Conservation (phyloP, 495 filamentous ascomycete genomes). For the Penicillium tannophilum region DNA sequence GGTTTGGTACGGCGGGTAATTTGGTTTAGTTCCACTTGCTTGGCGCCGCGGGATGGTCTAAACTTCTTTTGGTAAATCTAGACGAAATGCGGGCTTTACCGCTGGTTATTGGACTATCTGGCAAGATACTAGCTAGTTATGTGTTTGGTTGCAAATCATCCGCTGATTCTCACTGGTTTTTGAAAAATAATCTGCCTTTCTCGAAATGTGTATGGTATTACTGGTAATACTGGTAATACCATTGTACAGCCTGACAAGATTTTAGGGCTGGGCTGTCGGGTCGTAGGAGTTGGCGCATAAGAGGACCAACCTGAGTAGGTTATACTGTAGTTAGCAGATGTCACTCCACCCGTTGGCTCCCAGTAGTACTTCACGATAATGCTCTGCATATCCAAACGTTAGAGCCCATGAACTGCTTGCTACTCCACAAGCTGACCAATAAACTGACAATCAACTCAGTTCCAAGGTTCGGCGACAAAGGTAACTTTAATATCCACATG, state of each 20-base stretch:
- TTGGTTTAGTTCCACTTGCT: neutral
- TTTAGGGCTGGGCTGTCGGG: neutral
- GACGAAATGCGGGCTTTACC: constrained; percentile 10
- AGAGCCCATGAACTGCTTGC: no score
- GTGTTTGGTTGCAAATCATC: constrained; percentile 25
- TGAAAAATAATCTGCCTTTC: neutral
- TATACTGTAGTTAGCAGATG: no score
- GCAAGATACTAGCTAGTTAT: neutral
- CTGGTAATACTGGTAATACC: neutral
- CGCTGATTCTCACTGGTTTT: constrained; percentile 1
- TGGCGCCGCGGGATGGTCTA: constrained; percentile 11
- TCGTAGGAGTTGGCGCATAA: no score
- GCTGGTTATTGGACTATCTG: neutral
- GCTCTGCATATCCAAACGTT: no score
- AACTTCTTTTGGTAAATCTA: constrained; percentile 19
- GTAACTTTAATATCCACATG: neutral
- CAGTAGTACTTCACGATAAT: no score
- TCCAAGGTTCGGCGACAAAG: neutral
- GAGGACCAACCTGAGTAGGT: no score
- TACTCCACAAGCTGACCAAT: no score
- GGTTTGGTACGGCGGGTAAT: constrained; percentile 3
- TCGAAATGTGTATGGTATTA: neutral
- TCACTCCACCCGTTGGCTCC: no score
- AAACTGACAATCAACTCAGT: neutral
- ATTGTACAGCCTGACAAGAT: neutral